Evolutionary conservation across 208 protist species (phyloP).

Genomic region (Naegleria gruberi): DNA sequence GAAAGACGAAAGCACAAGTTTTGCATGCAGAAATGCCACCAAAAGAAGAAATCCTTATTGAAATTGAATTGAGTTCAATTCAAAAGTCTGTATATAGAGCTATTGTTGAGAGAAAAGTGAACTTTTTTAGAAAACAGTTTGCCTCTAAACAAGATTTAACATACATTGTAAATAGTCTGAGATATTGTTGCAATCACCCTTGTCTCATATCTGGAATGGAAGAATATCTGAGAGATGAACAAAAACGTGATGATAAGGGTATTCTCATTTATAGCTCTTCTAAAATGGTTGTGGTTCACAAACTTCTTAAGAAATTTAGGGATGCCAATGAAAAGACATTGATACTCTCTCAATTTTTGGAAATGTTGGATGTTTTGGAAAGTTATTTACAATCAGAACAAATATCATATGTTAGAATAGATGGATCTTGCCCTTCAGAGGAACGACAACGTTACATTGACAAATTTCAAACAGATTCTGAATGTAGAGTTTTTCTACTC

Average conservation of each 20-base stretch:
- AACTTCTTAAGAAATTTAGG: slow-evolving; percentile 22
- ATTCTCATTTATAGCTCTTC: background rate
- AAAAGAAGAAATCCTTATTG: slow-evolving; percentile 94
- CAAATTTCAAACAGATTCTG: slow-evolving; percentile 77
- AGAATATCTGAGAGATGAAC: background rate
- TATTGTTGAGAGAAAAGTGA: slow-evolving; percentile 77
- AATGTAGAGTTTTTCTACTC: slow-evolving; percentile 92
- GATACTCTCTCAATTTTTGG: slow-evolving; percentile 31
- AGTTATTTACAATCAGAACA: slow-evolving; percentile 40
- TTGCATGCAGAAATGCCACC: slow-evolving; percentile 89
- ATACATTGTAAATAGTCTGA: slow-evolving; percentile 33
- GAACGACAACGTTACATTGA: slow-evolving; percentile 63
- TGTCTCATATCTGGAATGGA: slow-evolving; percentile 48
- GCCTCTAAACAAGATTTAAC: slow-evolving; percentile 35
- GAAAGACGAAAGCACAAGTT: slow-evolving; percentile 83
- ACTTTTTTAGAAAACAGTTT: slow-evolving; percentile 31
- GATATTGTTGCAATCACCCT: slow-evolving; percentile 31
- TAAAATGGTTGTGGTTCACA: slow-evolving; percentile 32
- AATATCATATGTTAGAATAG: slow-evolving; percentile 10
- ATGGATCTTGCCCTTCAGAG: slow-evolving; percentile 53
- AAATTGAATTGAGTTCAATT: slow-evolving; percentile 76
- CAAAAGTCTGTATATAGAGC: slow-evolving; percentile 88
- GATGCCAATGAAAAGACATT: slow-evolving; percentile 3
- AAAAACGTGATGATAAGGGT: background rate
- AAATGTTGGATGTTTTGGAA: slow-evolving; percentile 37